Evolutionary conservation across 768 basidiomycete genomes (phyloP).

Genomic region (Lactarius vividus): DNA sequence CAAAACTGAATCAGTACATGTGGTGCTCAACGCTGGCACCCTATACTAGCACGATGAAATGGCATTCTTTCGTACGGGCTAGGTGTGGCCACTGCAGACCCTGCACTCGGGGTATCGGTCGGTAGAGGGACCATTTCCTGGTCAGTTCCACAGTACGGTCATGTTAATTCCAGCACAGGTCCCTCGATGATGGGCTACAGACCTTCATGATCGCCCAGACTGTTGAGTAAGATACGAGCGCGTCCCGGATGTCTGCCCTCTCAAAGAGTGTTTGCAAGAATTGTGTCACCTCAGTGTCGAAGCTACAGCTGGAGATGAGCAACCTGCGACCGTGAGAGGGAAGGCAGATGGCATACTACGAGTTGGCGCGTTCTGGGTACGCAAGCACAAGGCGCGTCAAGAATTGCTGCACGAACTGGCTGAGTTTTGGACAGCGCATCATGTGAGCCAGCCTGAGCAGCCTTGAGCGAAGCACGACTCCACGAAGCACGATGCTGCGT

Average conservation of each 20-base stretch:
- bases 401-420: conserved; percentile 19
- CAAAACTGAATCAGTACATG: not conserved
- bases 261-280: conserved; percentile 7
- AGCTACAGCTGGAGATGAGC: not conserved
- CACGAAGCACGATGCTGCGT: not conserved
- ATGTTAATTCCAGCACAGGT: not conserved
- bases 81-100: conserved; percentile 16
- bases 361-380: conserved; percentile 14
- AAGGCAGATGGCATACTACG: conserved; percentile 2
- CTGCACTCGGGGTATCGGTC: conserved; percentile 17
- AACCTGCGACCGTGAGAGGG: not conserved
- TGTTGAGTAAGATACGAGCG: not conserved
- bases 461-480: conserved; percentile 14
- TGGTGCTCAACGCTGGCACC: not conserved
- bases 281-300: conserved; percentile 17
- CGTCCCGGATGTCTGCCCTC: conserved; percentile 8
- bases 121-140: conserved; percentile 20
- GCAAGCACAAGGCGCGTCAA: conserved; percentile 13
- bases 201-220: conserved; percentile 21
- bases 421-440: conserved; percentile 14
- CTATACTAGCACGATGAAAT: not conserved
- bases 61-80: not conserved
- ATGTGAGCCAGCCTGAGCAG: conserved; percentile 14
- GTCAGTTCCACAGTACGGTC: not conserved
- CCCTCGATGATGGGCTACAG: not conserved